Evolutionary conservation across 306 rosid species (phyloP).

Genomic region (Pterocarpus macrocarpus): DNA sequence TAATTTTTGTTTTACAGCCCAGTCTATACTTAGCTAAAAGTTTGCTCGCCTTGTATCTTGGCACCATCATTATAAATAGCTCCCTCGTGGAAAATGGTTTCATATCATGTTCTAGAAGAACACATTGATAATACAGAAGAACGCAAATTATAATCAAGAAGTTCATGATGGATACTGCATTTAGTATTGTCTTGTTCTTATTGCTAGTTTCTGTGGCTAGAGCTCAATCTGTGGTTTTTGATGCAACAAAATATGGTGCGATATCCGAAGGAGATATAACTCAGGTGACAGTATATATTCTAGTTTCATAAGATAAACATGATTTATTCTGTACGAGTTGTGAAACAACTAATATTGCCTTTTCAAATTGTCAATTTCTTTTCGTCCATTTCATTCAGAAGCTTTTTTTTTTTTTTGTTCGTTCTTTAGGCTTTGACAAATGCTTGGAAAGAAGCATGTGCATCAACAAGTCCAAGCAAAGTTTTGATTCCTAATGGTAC

Average conservation of each 20-base stretch:
- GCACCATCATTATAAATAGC: too few species aligned
- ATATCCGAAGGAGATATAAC: neutral
- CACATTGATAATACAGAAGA: neutral
- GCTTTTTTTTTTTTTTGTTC: too few species aligned
- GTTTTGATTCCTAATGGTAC: conserved; percentile 42
- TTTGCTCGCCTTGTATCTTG: too few species aligned
- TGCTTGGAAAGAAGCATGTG: conserved; percentile 58
- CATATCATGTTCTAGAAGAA: too few species aligned
- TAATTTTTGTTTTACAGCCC: too few species aligned
- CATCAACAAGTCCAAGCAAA: conserved; percentile 35
- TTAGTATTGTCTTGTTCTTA: neutral
- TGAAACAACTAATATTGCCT: neutral
- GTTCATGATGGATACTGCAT: neutral
- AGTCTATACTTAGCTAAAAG: too few species aligned
- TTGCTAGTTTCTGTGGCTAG: neutral
- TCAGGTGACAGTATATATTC: neutral
- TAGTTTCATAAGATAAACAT: neutral
- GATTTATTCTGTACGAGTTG: neutral
- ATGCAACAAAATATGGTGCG: neutral
- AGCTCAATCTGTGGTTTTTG: neutral
- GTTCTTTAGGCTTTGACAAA: conserved; percentile 40
- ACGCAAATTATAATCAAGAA: neutral
- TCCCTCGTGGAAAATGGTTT: too few species aligned
- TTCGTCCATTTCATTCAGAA: too few species aligned
- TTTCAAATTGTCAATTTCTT: neutral